Conservation (phyloP, 768 basidiomycete species). For the Asterophora lycoperdoides region DNA sequence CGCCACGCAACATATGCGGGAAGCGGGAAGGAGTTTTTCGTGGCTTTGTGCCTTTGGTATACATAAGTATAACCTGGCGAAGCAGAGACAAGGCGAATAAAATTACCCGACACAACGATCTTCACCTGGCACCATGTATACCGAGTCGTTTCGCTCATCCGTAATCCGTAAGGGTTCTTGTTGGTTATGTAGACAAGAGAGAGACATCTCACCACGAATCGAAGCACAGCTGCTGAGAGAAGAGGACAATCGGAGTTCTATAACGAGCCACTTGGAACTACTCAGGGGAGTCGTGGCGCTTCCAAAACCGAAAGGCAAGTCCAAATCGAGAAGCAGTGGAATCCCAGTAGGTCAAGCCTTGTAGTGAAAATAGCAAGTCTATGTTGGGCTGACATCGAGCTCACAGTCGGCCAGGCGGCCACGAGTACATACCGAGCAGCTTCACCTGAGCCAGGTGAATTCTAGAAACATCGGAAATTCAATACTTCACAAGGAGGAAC, state of each 20-base stretch:
- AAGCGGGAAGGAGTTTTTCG: not conserved
- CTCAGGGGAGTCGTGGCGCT: not conserved
- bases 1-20: not conserved
- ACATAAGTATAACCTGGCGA: conserved; percentile 4
- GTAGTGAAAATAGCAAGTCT: not conserved
- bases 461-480: conserved; percentile 4
- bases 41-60: not conserved
- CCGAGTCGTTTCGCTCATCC: conserved; percentile 5
- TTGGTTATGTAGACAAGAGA: not conserved
- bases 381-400: not conserved
- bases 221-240: not conserved
- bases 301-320: not conserved
- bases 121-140: conserved; percentile 1
- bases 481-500: conserved; percentile 2
- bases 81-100: not conserved
- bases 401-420: not conserved
- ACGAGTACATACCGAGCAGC: conserved; percentile 10
- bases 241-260: not conserved
- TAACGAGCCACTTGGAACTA: not conserved
- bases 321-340: too few relatives aligned
- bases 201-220: not conserved
- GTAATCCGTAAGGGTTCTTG: conserved; percentile 9
- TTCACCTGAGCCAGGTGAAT: conserved; percentile 11
- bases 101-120: not conserved
- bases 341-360: conserved; percentile 3